These are phyloP conservation scores for Quercus aquifolioides DNA, from an alignment of 306 rosid species.

Conservation along the genomic window DNA sequence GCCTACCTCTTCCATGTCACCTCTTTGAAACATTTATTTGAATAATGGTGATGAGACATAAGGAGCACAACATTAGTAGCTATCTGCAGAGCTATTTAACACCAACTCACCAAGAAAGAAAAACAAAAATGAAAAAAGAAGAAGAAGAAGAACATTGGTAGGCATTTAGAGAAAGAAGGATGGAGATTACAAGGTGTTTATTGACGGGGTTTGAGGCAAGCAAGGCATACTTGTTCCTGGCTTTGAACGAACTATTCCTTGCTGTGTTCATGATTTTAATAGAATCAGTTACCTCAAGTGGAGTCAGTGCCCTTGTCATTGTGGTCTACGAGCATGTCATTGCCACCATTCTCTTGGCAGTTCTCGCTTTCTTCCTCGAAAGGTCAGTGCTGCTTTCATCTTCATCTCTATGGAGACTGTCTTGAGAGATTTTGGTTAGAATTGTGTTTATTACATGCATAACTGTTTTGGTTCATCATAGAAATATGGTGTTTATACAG, in stretches of 20 bases:
- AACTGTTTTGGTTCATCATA: no score
- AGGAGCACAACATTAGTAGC: neutral
- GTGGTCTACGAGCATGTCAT: constrained; percentile 5
- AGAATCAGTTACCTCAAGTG: neutral
- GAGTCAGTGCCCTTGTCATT: constrained; percentile 1
- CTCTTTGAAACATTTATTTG: neutral
- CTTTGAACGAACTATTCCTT: neutral
- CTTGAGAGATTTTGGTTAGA: no score
- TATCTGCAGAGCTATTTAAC: no score
- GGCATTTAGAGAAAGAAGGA: neutral
- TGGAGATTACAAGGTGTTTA: neutral
- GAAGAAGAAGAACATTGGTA: neutral
- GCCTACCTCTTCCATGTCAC: no score
- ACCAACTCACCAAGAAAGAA: no score
- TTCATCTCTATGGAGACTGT: neutral
- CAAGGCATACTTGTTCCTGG: constrained; percentile 3
- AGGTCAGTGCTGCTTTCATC: neutral
- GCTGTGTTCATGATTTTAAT: constrained; percentile 13
- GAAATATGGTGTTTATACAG: no score
- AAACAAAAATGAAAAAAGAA: no score
- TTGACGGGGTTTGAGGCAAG: neutral
- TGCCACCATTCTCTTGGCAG: neutral
- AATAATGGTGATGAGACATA: neutral
- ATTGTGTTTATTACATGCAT: no score
- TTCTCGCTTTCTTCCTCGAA: constrained; percentile 9